phyloP scores from a whole-genome alignment of 2,329 filamentous ascomycete species.

The Arthrobotrys entomopaga region DNA sequence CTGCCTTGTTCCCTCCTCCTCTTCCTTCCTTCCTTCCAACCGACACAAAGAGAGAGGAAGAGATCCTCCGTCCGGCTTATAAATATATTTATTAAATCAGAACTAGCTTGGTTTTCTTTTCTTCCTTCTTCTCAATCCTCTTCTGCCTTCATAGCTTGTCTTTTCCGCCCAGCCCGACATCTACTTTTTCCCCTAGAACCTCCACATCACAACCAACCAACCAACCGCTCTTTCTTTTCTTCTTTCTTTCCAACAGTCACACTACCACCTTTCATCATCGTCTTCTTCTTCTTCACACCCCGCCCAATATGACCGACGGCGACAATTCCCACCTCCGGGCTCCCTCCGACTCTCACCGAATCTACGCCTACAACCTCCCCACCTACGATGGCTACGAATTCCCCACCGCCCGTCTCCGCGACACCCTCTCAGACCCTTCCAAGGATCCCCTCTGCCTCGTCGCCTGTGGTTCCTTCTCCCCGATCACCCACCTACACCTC shows the following conservation, averaged over 20 bases:
- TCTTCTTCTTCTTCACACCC: no score
- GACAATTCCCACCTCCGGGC: constrained; percentile 24
- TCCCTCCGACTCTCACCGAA: constrained; percentile 16
- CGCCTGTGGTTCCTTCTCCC: constrained; percentile 77
- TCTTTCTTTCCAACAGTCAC: constrained; percentile 10
- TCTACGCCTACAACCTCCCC: constrained; percentile 37
- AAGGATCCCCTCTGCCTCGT: constrained; percentile 74
- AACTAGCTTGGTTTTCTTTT: no score
- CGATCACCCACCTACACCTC: constrained; percentile 79
- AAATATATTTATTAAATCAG: no score
- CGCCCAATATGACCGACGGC: constrained; percentile 31
- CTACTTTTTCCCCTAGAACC: neutral
- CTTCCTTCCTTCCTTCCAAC: constrained; percentile 6
- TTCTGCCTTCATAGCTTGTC: neutral
- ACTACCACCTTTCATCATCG: constrained; percentile 11
- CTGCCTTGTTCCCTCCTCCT: neutral
- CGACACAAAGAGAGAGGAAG: neutral
- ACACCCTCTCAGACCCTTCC: constrained; percentile 67
- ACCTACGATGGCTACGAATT: constrained; percentile 67
- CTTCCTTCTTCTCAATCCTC: neutral
- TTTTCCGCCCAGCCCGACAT: constrained; percentile 12
- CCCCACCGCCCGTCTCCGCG: constrained; percentile 70
- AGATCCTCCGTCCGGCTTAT: neutral
- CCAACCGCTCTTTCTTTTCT: no score
- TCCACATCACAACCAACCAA: neutral